Percentiles rank a stretch among this genome's conserved stretches.
Evolutionary conservation across 352 stramenopile species (phyloP).

Genomic region (Pythium angustatum): DNA sequence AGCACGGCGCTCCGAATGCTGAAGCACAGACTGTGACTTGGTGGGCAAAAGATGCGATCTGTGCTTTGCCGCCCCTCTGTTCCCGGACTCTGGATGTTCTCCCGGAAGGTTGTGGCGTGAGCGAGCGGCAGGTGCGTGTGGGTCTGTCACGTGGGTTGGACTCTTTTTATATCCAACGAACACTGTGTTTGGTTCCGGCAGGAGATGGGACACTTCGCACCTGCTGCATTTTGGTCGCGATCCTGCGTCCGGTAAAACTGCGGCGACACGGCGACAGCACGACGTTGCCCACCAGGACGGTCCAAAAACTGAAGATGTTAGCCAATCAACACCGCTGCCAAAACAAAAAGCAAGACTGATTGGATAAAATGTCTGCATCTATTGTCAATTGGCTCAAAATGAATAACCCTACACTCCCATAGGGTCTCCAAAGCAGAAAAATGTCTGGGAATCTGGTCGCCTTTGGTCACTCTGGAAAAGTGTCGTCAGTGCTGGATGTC

Average conservation of each 20-base stretch:
- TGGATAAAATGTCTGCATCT: neutral
- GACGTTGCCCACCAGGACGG: neutral
- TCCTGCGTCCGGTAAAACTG: conserved; percentile 12
- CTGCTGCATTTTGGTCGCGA: conserved; percentile 10
- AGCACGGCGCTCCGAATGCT: neutral
- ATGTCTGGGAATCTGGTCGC: neutral
- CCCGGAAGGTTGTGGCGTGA: neutral
- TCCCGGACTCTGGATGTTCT: conserved; percentile 11
- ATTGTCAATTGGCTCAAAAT: conserved; percentile 2
- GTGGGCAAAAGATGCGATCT: neutral
- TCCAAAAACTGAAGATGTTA: neutral
- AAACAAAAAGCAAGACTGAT: neutral
- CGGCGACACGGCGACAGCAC: neutral
- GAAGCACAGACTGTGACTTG: neutral
- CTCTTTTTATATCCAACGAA: conserved; percentile 11
- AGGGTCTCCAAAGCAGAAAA: conserved; percentile 12
- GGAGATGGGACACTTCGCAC: conserved; percentile 22
- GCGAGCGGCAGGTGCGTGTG: neutral
- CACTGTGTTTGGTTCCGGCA: neutral
- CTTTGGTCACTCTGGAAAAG: neutral
- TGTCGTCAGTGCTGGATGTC: neutral
- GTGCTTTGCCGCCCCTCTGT: neutral
- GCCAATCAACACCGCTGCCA: neutral
- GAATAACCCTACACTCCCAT: conserved; percentile 6
- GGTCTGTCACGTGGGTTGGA: conserved; percentile 1